These are phyloP conservation scores for Fraxinus quadrangulata DNA, from an alignment of 257 asterid species.

Conservation along the genomic window DNA sequence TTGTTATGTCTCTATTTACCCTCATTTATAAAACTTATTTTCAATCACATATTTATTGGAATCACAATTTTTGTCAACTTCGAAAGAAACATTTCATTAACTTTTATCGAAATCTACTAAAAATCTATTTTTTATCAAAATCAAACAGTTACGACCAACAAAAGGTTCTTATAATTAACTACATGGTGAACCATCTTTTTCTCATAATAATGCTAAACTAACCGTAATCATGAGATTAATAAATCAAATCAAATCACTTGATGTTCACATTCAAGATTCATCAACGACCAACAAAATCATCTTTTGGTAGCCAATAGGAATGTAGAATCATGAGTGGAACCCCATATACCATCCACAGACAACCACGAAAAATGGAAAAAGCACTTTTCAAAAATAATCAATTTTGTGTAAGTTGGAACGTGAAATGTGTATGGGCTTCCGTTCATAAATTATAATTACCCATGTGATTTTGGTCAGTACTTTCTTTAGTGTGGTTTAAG, in stretches of 20 bases:
- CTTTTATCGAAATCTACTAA: no score
- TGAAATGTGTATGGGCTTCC: slow-evolving; percentile 20
- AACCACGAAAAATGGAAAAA: neutral
- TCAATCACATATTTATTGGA: no score
- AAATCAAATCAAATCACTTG: neutral
- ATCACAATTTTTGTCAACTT: no score
- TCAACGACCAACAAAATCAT: neutral
- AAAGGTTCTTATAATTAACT: neutral
- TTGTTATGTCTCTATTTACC: no score
- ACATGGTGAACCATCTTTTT: neutral
- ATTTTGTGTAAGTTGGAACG: slow-evolving; percentile 6
- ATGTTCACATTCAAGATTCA: neutral
- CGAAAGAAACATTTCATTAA: no score
- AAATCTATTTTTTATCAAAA: no score
- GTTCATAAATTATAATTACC: slow-evolving; percentile 17
- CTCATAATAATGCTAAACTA: slow-evolving; percentile 5
- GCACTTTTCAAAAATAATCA: slow-evolving; percentile 15
- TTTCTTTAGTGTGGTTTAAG: neutral
- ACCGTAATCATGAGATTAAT: neutral
- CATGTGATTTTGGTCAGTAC: slow-evolving; percentile 24
- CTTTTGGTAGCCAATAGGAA: neutral
- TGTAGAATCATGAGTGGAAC: neutral
- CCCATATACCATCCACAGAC: neutral
- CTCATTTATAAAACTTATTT: no score
- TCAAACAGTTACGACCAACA: neutral